Conservation (phyloP, 208 protist genomes). For the Porcisia deanei region DNA sequence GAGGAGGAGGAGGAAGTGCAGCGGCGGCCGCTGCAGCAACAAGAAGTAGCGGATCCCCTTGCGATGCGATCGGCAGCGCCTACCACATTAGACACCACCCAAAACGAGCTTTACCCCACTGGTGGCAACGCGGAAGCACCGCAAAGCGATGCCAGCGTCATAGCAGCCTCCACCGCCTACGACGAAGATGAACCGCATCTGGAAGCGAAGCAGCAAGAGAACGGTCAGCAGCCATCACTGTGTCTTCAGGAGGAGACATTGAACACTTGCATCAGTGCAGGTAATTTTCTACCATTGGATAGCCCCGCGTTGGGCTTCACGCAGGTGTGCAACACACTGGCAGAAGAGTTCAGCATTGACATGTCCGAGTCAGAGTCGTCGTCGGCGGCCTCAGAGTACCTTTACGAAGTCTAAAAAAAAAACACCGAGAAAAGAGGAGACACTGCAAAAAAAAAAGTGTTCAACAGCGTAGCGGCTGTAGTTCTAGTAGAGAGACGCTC, state of each 20-base stretch:
- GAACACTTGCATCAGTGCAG: background rate
- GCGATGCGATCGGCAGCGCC: background rate
- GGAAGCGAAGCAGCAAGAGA: background rate
- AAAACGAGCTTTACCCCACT: constrained; percentile 18
- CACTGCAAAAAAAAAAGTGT: background rate
- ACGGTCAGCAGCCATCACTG: background rate
- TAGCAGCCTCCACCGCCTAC: background rate
- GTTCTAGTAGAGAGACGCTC: too few relatives aligned
- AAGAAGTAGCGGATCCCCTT: background rate
- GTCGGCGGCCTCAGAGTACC: constrained; percentile 44
- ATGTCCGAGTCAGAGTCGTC: constrained; percentile 45
- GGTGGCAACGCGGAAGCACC: background rate
- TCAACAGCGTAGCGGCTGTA: too few relatives aligned
- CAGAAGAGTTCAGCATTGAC: constrained; percentile 69
- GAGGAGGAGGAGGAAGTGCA: background rate
- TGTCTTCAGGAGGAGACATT: background rate
- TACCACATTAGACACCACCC: background rate
- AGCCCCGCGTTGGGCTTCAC: constrained; percentile 63
- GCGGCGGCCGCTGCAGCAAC: background rate
- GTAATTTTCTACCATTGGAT: constrained; percentile 15
- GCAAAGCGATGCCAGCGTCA: background rate
- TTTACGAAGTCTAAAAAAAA: constrained; percentile 34
- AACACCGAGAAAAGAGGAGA: background rate
- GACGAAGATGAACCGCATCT: background rate
- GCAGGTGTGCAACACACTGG: constrained; percentile 49